These are phyloP conservation scores for Tylopilus subfusipes DNA, from an alignment of 768 basidiomycete species.

Conservation along the genomic window DNA sequence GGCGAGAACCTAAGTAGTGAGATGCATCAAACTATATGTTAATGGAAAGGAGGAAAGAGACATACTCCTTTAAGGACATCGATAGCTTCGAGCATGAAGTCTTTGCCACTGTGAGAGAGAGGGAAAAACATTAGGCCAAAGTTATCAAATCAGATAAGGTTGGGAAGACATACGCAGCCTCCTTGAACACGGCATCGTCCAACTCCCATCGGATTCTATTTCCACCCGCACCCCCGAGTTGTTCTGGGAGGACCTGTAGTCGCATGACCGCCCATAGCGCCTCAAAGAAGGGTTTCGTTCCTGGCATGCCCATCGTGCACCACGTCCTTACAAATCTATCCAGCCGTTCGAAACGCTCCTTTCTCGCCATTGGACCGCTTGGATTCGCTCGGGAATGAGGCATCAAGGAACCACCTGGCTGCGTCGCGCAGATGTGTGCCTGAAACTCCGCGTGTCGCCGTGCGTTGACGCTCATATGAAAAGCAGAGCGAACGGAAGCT, in stretches of 20 bases:
- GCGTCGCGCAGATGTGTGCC: conserved; percentile 75
- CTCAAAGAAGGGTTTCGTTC: conserved; percentile 77
- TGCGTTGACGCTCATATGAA: conserved; percentile 75
- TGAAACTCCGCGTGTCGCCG: conserved; percentile 80
- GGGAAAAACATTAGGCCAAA: conserved; percentile 12
- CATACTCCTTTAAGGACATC: conserved; percentile 86
- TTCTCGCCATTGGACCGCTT: conserved; percentile 56
- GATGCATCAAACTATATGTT: conserved; percentile 5
- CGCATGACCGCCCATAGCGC: conserved; percentile 74
- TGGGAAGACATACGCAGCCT: conserved; percentile 72
- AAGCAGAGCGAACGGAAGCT: conserved; percentile 80
- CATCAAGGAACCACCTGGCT: conserved; percentile 75
- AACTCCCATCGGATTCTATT: conserved; percentile 83
- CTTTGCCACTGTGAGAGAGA: conserved; percentile 65
- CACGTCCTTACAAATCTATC: conserved; percentile 73
- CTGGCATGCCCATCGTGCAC: conserved; percentile 86
- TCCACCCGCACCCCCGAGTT: conserved; percentile 75
- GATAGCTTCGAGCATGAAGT: conserved; percentile 91
- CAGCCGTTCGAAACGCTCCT: conserved; percentile 74
- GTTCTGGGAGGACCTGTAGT: conserved; percentile 75
- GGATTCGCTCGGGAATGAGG: conserved; percentile 72
- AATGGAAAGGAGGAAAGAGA: conserved; percentile 16
- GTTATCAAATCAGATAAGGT: conserved; percentile 3
- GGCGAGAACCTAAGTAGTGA: conserved; percentile 47
- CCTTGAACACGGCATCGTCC: conserved; percentile 92